Evolutionary conservation across 1,284 basidiomycete genomes (phyloP).

Genomic region (Phellopilus nigrolimitatus): DNA sequence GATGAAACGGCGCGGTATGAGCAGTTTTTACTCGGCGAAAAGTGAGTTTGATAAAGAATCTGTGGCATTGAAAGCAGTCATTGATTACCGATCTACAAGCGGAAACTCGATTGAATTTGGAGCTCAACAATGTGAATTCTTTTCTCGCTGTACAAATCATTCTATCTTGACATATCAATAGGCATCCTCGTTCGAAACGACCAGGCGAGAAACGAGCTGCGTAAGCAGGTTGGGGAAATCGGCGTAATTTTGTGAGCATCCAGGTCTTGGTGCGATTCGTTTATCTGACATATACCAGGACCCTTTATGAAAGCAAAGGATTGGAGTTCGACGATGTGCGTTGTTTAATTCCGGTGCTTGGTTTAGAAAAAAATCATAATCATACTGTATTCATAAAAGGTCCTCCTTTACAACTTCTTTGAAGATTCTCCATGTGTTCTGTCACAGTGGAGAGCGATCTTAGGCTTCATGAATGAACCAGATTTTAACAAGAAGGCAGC

Average conservation of each 20-base stretch:
- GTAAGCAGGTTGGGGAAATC: conserved; percentile 52
- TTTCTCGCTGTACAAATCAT: not conserved
- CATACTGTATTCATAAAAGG: conserved; percentile 41
- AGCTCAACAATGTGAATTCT: conserved; percentile 54
- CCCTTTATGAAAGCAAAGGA: conserved; percentile 70
- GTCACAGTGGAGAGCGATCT: conserved; percentile 55
- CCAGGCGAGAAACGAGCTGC: conserved; percentile 43
- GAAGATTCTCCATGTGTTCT: conserved; percentile 49
- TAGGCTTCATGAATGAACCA: conserved; percentile 38
- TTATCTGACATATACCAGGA: conserved; percentile 36
- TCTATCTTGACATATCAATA: conserved; percentile 25
- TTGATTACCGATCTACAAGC: conserved; percentile 26
- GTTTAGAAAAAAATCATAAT: not conserved
- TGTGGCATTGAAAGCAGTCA: conserved; percentile 9
- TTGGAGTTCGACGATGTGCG: conserved; percentile 68
- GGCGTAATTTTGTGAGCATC: conserved; percentile 56
- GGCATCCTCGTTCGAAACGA: conserved; percentile 69
- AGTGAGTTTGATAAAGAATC: conserved; percentile 29
- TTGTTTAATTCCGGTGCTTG: not conserved
- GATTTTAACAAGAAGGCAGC: conserved; percentile 26
- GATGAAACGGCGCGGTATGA: conserved; percentile 48
- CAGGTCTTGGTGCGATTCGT: not conserved
- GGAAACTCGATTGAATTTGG: conserved; percentile 58
- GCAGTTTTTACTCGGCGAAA: conserved; percentile 51
- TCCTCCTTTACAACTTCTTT: conserved; percentile 69